Base-by-base conservation (phyloP, 2,329 filamentous ascomycete species). In the Septoria linicola region DNA sequence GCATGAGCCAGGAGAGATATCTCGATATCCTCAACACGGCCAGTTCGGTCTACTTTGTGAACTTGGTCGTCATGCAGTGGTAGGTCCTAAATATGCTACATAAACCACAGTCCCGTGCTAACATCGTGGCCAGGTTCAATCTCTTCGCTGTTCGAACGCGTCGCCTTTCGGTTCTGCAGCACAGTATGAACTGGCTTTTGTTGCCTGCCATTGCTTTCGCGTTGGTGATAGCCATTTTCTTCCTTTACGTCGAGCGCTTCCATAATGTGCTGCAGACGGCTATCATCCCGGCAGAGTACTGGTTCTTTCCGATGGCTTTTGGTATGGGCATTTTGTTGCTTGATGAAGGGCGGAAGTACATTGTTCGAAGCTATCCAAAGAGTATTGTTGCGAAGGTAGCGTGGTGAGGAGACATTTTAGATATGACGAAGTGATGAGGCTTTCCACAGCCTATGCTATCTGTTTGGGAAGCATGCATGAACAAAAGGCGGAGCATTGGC, bases 41-140 rank as follows among this genome's bases (percentile, higher is more conserved):
- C 0, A 85, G 80, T 31, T 87, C 83, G 13, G 84, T 92, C 53
- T 91, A 91, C 69, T 91, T 91, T 61, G 80, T 90, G 59, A 91
- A 84, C 53, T 73, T 92, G 17, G 87, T 92, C 2, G 83, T 91
- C 41, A 89, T 91, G 85, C 80, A 73, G 67, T 56, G 54, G 54
- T 49, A 21, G 43, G 50, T 36, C 10, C 20, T n/a, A n/a, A 19
- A 25, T 21, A 16, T 16, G 4, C 19, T 25, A 14, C 16, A 6
- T n/a, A 16, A 14, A 3, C 4, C 2, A 16, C 42, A 19, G 14
- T 41, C 27, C n/a, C 11, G 3, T 17, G 30, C 41, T 44, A 35
- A 30, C 16, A 23, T 20, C n/a, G 3, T 8, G 11, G 3, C 7
- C 75, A 84, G 83, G 76, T 89, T 89, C 74, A 88, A 86, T 64